Percentiles rank a stretch among this genome's conserved stretches.
Evolutionary conservation across 73 alveolate genomes (phyloP).

Genomic region (Tetrahymena malaccensis): DNA sequence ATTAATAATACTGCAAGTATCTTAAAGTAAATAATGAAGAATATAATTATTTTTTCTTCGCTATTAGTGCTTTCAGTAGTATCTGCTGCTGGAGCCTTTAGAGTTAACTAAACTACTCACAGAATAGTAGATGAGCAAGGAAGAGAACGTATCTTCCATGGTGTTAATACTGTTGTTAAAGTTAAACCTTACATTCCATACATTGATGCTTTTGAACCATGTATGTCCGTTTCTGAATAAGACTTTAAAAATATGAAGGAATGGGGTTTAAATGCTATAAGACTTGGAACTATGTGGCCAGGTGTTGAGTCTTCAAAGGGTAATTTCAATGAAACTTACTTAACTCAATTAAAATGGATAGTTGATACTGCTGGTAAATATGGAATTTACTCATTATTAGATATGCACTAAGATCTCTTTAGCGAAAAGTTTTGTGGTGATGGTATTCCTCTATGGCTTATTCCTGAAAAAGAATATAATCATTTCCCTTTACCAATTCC

Average conservation of each 20-base stretch:
- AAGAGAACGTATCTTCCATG: constrained; percentile 28
- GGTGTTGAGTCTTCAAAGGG: constrained; percentile 20
- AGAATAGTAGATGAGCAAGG: not conserved
- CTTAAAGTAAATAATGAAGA: not conserved
- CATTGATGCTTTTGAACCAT: constrained; percentile 9
- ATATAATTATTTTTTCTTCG: not conserved
- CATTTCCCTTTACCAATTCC: not conserved
- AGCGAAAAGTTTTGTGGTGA: constrained; percentile 34
- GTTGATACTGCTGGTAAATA: constrained; percentile 5
- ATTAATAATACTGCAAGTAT: not conserved
- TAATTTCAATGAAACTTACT: constrained; percentile 7
- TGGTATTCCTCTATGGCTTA: constrained; percentile 28
- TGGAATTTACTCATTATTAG: constrained; percentile 15
- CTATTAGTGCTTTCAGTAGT: not conserved
- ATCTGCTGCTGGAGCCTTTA: not conserved
- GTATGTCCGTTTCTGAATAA: not conserved
- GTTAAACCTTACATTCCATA: constrained; percentile 33
- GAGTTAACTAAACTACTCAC: not conserved
- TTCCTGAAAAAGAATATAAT: constrained; percentile 1
- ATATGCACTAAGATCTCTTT: constrained; percentile 28
- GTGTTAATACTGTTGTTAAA: constrained; percentile 16
- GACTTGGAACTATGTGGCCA: constrained; percentile 45
- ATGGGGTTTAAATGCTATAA: constrained; percentile 33
- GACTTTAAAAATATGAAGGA: constrained; percentile 8
- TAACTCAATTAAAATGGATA: not conserved